Base-by-base conservation (phyloP, 208 protist genomes). In the Kentomonas sorsogonicus region DNA sequence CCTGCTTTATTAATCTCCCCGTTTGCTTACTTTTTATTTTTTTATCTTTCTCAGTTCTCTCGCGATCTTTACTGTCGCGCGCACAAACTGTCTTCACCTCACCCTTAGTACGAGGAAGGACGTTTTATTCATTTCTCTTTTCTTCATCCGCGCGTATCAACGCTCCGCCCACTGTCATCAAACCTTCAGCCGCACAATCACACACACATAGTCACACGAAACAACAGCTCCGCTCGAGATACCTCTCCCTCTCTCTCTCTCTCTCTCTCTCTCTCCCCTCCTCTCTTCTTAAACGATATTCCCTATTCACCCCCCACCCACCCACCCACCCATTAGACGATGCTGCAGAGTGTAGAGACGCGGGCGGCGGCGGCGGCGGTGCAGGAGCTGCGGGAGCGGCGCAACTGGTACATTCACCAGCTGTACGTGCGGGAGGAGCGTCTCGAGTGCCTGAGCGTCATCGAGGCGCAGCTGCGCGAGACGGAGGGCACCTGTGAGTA, bases 341-440 rank as follows among this genome's bases (percentile, higher is more conserved):
- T n/a, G n/a, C n/a, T n/a, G n/a, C n/a, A n/a, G n/a, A n/a, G n/a
- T n/a, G n/a, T n/a, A n/a, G 16, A 18, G 3, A 58, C 36, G 25
- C 36, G 33, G 16, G 38, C 31, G 6, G 38, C 33, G 23, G 27
- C 29, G 3, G 53, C 66, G 34, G 61, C 74, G 48, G 38, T 77
- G 25, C 45, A 78, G 34, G 30, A 48, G 1, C 72, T 88, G 31
- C 80, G 89, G 11, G 92, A 97, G 57, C 72, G 79, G 20, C 77
- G 79, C 18, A 98, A 98, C 76, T 96, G 92, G 80, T 71, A 96
- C 13, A 97, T 98, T 41, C 91, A 98, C 53, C 36, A 89, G 47
- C 74, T 98, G 18, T 98, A 93, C 68, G 58, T 83, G n/a, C 74
- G 79, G 10, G 81, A 98, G 50, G 89, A 98, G 46, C 96, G 88